These are phyloP conservation scores for Seminavis robusta DNA, from an alignment of 108 stramenopile genomes.

Conservation along the genomic window DNA sequence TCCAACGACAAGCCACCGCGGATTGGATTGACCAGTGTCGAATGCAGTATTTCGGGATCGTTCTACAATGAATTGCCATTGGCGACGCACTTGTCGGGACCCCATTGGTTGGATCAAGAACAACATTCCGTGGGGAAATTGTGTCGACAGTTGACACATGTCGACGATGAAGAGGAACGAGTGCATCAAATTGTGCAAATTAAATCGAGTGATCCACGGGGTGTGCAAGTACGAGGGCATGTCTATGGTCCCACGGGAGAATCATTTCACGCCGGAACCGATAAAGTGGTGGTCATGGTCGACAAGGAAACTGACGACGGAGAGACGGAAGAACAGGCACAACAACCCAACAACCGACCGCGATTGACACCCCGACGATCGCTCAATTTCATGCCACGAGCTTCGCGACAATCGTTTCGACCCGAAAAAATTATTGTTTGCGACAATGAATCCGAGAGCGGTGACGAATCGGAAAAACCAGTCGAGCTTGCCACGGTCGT, in stretches of 20 bases:
- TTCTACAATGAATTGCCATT: constrained; percentile 38
- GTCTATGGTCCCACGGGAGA: constrained; percentile 23
- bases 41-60: constrained; percentile 37
- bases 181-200: constrained; percentile 13
- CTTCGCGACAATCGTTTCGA: too few species aligned
- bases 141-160: too few species aligned
- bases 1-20: constrained; percentile 25
- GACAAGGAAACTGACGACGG: neutral
- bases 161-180: neutral
- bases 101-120: constrained; percentile 12
- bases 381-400: too few species aligned
- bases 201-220: constrained; percentile 18
- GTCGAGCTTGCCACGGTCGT: neutral
- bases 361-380: constrained; percentile 4
- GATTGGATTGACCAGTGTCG: constrained; percentile 42
- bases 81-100: constrained; percentile 22
- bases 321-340: neutral
- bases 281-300: constrained; percentile 6
- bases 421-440: too few species aligned
- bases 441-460: neutral
- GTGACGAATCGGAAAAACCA: neutral
- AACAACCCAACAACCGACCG: neutral
- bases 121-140: neutral
- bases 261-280: neutral
- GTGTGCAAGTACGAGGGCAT: constrained; percentile 26